A percentile compares a stretch with the other conserved stretches of the same genome.
Conservation (phyloP, 2,329 filamentous ascomycete species). For the Monilinia laxa region DNA sequence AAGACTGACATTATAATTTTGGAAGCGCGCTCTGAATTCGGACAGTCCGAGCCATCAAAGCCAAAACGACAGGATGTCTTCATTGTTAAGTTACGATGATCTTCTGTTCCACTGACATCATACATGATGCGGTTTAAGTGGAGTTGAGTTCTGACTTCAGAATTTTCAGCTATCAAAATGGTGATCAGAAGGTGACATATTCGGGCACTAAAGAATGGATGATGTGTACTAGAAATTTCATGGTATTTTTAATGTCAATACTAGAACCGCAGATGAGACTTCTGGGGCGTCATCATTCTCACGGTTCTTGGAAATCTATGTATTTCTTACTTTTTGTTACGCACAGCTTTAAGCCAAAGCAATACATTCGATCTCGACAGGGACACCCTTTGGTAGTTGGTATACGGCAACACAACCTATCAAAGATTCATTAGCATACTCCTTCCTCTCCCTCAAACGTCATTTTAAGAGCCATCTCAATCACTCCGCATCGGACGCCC, state of each 20-base stretch:
- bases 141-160: neutral
- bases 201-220: neutral
- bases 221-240: neutral
- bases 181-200: neutral
- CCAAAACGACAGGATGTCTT: neutral
- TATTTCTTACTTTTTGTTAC: neutral
- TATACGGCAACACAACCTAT: constrained; percentile 79
- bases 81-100: neutral
- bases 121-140: neutral
- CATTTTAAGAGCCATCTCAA: neutral
- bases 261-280: neutral
- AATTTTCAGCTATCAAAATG: neutral
- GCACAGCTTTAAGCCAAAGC: constrained; percentile 56
- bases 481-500: neutral
- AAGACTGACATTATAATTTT: neutral
- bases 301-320: neutral
- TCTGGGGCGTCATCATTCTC: neutral
- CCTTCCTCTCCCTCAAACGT: neutral
- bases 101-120: neutral
- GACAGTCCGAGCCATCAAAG: neutral
- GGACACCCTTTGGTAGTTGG: constrained; percentile 81
- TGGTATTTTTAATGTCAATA: neutral
- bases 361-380: constrained; percentile 90
- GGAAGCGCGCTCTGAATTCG: neutral
- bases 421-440: constrained; percentile 4